Evolutionary conservation across 129 eudicot species (phyloP).

Genomic region (Gnaphalium uliginosum): DNA sequence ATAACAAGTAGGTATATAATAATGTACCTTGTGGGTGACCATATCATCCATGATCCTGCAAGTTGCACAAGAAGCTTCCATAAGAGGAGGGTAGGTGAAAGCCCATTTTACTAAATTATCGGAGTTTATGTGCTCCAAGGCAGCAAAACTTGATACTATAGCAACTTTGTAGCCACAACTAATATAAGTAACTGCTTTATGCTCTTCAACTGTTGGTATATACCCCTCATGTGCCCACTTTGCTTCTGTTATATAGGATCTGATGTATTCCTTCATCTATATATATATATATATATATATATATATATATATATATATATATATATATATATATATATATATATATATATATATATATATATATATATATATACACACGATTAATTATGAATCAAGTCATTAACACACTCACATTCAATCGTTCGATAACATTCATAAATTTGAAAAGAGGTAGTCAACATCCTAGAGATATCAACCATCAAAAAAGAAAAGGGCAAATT

Average conservation of each 20-base stretch:
- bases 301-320: too few species aligned
- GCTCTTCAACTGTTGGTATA: slow-evolving; percentile 28
- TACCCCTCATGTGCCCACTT: slow-evolving; percentile 17
- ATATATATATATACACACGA: too few species aligned
- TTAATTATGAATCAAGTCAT: too few species aligned
- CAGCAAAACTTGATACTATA: neutral
- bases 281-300: too few species aligned
- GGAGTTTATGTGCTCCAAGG: neutral
- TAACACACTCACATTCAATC: neutral
- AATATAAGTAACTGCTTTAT: neutral
- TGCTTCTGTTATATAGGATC: slow-evolving; percentile 5
- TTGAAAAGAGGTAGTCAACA: neutral
- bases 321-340: too few species aligned
- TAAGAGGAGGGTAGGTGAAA: slow-evolving; percentile 13
- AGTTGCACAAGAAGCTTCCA: slow-evolving; percentile 9
- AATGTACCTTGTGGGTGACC: slow-evolving; percentile 34
- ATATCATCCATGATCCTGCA: slow-evolving; percentile 36
- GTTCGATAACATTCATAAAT: neutral
- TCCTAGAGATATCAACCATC: too few species aligned
- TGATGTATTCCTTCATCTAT: too few species aligned
- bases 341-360: too few species aligned
- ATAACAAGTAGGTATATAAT: neutral
- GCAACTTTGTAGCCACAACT: neutral
- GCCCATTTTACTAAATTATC: slow-evolving; percentile 24
- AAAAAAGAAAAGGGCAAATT: too few species aligned